Conservation (phyloP, 352 stramenopile genomes). For the Stramenopiles sp. region DNA sequence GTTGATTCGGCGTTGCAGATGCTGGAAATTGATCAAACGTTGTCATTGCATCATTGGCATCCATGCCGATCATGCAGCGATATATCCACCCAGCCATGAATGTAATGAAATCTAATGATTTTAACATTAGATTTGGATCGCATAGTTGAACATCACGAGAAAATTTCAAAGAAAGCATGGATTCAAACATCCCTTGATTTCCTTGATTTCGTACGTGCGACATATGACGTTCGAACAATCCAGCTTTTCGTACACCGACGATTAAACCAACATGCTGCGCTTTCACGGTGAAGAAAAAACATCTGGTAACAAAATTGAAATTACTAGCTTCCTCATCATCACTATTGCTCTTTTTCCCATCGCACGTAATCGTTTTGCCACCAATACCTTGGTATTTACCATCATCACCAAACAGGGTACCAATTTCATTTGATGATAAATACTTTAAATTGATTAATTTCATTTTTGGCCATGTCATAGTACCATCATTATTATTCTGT, state of each 20-base stretch:
- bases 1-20: constrained; percentile 15
- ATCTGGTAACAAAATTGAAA: constrained; percentile 88
- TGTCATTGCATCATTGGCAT: background rate
- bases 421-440: too few species aligned
- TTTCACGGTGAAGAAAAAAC: constrained; percentile 79
- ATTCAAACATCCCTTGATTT: constrained; percentile 38
- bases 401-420: too few species aligned
- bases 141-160: constrained; percentile 35
- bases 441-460: too few species aligned
- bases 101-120: constrained; percentile 35
- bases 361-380: too few species aligned
- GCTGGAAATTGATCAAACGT: constrained; percentile 3
- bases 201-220: constrained; percentile 56
- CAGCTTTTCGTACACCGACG: constrained; percentile 47
- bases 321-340: constrained; percentile 24
- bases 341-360: too few species aligned
- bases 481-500: too few species aligned
- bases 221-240: constrained; percentile 61
- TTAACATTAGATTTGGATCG: constrained; percentile 28
- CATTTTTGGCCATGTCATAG: too few species aligned
- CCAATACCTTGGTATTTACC: too few species aligned
- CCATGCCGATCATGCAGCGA: constrained; percentile 15
- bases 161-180: constrained; percentile 43
- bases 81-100: constrained; percentile 31
- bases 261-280: constrained; percentile 72